Evolutionary conservation across 2,329 filamentous ascomycete genomes (phyloP).

Genomic region (Neocatenulostroma microsporum): DNA sequence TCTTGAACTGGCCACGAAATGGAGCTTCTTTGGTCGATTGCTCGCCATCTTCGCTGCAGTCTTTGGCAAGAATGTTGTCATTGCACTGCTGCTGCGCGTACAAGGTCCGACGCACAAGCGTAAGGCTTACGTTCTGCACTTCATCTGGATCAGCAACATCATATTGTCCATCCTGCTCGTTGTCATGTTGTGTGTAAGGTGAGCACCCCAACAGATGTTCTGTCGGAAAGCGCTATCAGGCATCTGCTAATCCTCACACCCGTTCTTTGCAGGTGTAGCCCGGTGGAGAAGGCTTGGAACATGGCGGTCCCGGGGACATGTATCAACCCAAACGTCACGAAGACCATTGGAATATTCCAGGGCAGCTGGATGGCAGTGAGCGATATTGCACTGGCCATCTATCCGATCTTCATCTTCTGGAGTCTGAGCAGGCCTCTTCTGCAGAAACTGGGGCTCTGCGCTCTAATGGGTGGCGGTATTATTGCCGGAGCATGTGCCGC

Average conservation of each 20-base stretch:
- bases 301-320: slow-evolving; percentile 3
- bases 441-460: slow-evolving; percentile 16
- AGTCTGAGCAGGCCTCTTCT: slow-evolving; percentile 17
- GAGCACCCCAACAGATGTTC: too few relatives aligned
- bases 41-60: slow-evolving; percentile 18
- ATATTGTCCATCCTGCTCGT: slow-evolving; percentile 16
- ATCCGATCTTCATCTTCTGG: slow-evolving; percentile 21
- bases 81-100: slow-evolving; percentile 20
- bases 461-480: slow-evolving; percentile 19
- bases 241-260: too few relatives aligned
- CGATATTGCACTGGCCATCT: slow-evolving; percentile 17
- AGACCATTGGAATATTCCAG: slow-evolving; percentile 17
- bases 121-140: slow-evolving; percentile 16
- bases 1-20: slow-evolving; percentile 12
- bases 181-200: slow-evolving; percentile 4
- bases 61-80: slow-evolving; percentile 20
- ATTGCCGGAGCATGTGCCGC: slow-evolving; percentile 2
- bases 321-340: slow-evolving; percentile 2
- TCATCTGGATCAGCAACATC: slow-evolving; percentile 15
- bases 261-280: too few relatives aligned
- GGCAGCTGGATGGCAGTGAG: slow-evolving; percentile 16
- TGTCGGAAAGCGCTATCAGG: too few relatives aligned
- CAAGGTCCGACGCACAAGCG: slow-evolving; percentile 16
- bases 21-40: slow-evolving; percentile 20
- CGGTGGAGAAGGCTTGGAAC: too few relatives aligned